Base-by-base conservation (phyloP, 2,329 filamentous ascomycete genomes). In the Xylariaceae sp. region DNA sequence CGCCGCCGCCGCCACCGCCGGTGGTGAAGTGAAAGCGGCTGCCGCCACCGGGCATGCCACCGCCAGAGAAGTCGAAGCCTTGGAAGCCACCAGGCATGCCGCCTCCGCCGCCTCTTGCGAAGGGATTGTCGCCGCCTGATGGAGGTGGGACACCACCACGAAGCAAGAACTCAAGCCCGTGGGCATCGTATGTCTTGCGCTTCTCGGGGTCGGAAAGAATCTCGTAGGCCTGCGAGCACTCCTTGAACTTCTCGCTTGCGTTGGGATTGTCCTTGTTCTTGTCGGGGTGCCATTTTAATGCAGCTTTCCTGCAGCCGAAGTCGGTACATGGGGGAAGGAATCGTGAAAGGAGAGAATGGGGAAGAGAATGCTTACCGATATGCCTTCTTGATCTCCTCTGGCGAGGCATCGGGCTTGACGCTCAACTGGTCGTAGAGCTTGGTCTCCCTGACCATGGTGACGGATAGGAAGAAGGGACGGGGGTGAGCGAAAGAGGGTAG, bases 121-220 rank as follows among this genome's bases (percentile, higher is more conserved):
- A 86, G 11, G 83, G 80, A 59, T 83, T 83, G 36, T 77, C 77
- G 47, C 77, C 78, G 47, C 77, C 78, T 10, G 86, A 80, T 10
- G 87, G 82, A 32, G 89, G 83, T 9, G 81, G 75, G 44, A 79
- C 76, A 30, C 89, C 90, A 43, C 91, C 91, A 44, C 87, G 86
- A 31, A 95, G 78, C 45, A 99, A 80, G 73, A 92, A 96, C 63
- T 97, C 94, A 54, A 97, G 85, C 55, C 94, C 94, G 70, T 86
- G 96, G 66, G 92, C 86, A 68, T 99, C 94, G 68, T 99, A 99
- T 39, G 86, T 85, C 71, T 95, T 94, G 64, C 94, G 87, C 74
- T 97, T 99, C 68, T 97, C 91, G 52, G 92, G 91, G 64, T 99
- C 94, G 54, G 90, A 95, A 3, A 99, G 84, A 61, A 99, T 95